Percentiles rank a stretch among this genome's conserved stretches.
phyloP scores from a whole-genome alignment of 495 filamentous ascomycete genomes.

The Penicillium coffeae region DNA sequence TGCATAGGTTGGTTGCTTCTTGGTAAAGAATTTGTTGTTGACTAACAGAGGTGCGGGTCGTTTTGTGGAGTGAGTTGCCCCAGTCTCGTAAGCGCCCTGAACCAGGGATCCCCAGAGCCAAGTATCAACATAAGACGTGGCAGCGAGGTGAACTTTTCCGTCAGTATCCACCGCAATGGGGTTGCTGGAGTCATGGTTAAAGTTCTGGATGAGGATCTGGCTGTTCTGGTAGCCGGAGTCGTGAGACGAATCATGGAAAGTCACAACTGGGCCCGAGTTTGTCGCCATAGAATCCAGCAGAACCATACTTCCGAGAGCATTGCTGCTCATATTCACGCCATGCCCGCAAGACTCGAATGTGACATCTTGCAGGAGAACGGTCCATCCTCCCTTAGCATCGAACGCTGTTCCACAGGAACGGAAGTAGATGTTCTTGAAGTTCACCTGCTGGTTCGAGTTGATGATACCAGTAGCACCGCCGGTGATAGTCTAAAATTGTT shows the following conservation, averaged over 20 bases:
- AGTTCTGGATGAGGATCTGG: slow-evolving; percentile 37
- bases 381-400: slow-evolving; percentile 35
- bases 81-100: slow-evolving; percentile 28
- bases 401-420: slow-evolving; percentile 36
- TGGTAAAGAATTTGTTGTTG: slow-evolving; percentile 27
- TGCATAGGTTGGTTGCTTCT: slow-evolving; percentile 49
- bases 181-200: slow-evolving; percentile 20
- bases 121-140: slow-evolving; percentile 42
- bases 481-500: slow-evolving; percentile 34
- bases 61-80: slow-evolving; percentile 15
- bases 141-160: slow-evolving; percentile 39
- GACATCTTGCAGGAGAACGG: slow-evolving; percentile 36
- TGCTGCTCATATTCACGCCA: slow-evolving; percentile 33
- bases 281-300: slow-evolving; percentile 41
- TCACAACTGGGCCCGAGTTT: slow-evolving; percentile 48
- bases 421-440: slow-evolving; percentile 47
- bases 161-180: slow-evolving; percentile 31
- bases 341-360: slow-evolving; percentile 29
- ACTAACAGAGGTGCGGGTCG: slow-evolving; percentile 20
- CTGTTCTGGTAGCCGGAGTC: slow-evolving; percentile 30
- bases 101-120: slow-evolving; percentile 39
- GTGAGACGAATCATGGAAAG: slow-evolving; percentile 40
- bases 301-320: slow-evolving; percentile 48
- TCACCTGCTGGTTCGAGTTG: slow-evolving; percentile 51
- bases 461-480: slow-evolving; percentile 49